Base-by-base conservation (phyloP, 768 basidiomycete species). In the Mycena vulgaris region DNA sequence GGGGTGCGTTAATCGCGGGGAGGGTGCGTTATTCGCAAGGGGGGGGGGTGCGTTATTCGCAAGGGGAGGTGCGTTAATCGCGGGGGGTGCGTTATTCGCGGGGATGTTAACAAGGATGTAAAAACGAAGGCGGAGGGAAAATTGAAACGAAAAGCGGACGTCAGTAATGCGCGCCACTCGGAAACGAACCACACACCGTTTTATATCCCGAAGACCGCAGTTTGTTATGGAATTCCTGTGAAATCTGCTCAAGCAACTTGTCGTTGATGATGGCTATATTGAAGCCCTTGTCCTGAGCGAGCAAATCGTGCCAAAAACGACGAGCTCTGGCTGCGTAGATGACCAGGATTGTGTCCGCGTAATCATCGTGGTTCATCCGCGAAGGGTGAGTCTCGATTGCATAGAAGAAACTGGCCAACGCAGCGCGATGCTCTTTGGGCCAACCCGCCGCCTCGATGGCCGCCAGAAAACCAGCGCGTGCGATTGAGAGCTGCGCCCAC, bases 401-500 rank as follows among this genome's bases (percentile, higher is more conserved):
- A 28, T 71, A 60, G 62, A 63, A 75, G 39, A 75, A 75, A 1
- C 17, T 25, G 3, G 68, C 59, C 9, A 76, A 40, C 0, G 70
- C 33, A 3, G 53, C 27, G 9, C 70, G 56, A 25, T 71, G 62
- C 28, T 45, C 49, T 16, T 53, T 13, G 17, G 68, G 64, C 73
- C 75, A 72, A 0, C n/a, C n/a, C 19, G 53, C 52, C 13, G 13
- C 53, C 21, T 30, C 63, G n/a, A 64, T 55, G 0, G 23, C 62
- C 2, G 42, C 21, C 14, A 75, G 47, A 16, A 67, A 35, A 11
- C 17, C 31, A 8, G 68, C 70, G 9, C 73, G 74, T 0, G 70
- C 79, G 0, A 74, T 39, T 0, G 72, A 33, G 21, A 80, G 72
- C 8, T 80, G 73, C 0, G 23, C 13, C 64, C 75, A 76, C 1